phyloP scores from a whole-genome alignment of 306 rosid genomes.

The Oxytropis ochrocephala region DNA sequence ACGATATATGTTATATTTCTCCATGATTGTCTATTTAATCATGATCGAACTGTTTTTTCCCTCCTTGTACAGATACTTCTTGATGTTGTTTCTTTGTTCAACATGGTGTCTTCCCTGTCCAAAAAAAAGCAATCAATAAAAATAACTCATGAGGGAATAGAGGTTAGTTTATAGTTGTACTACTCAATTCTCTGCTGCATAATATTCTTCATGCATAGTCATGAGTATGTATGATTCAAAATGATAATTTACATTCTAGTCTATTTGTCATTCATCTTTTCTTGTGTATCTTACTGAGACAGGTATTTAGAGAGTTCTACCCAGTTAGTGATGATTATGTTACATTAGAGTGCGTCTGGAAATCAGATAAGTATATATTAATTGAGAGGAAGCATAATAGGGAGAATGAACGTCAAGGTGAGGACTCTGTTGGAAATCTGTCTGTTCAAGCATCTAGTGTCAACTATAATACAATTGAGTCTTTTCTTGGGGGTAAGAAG shows the following conservation, averaged over 20 bases:
- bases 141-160: constrained; percentile 54
- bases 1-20: not conserved
- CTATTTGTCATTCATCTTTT: not conserved
- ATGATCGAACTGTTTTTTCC: not conserved
- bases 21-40: not conserved
- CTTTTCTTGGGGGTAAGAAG: constrained; percentile 60
- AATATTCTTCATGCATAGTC: not conserved
- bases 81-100: constrained; percentile 66
- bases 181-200: not conserved
- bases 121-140: constrained; percentile 59
- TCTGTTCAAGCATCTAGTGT: constrained; percentile 36
- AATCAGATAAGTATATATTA: constrained; percentile 55
- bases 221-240: not conserved
- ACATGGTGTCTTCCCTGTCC: constrained; percentile 66
- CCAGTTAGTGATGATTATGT: constrained; percentile 57
- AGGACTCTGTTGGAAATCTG: constrained; percentile 29
- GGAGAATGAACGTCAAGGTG: constrained; percentile 31
- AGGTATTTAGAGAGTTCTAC: constrained; percentile 72
- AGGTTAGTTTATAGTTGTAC: constrained; percentile 44
- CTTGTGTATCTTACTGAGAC: constrained; percentile 3
- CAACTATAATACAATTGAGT: constrained; percentile 40
- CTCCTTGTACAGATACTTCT: constrained; percentile 56
- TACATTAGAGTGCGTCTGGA: constrained; percentile 63
- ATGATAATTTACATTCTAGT: not conserved
- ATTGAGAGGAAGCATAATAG: constrained; percentile 40